Evolutionary conservation across 805 yeast genomes (phyloP), one percentile per base, ranked within the genome.

Genomic region (Lipomyces lipofer): DNA sequence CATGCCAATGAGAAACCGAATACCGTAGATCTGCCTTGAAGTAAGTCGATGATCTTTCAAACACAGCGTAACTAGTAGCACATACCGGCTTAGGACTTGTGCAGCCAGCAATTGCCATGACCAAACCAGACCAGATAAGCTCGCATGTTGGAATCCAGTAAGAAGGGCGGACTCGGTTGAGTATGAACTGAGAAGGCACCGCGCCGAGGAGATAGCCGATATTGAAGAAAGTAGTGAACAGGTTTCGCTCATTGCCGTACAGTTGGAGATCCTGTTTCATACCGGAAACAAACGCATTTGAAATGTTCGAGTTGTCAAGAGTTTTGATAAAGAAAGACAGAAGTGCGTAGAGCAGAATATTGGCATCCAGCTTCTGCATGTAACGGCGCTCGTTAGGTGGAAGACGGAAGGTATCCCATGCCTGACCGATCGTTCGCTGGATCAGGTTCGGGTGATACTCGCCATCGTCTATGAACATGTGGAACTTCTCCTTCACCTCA

Each of bases 281-380:
- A 25, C 86, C 85, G 12, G 85, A 78, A 35, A 83, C 82, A 65
- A 83, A 85, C 1, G 89, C 89, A 64, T 84, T 82, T 52, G 77
- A 76, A 53, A 81, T 71, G 66, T 84, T 85, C 36, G 80, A 73
- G 49, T 76, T 76, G 64, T 84, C 88, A 46, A 85, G 72, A 50
- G 82, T 81, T 64, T 81, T 82, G 46, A 74, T 73, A 65, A 75
- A 74, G 64, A 70, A 74, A 4, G 76, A 69, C 24, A 65, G 49
- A 48, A 72, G 69, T n/a, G 68, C 64, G 40, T 71, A 72, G 4
- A 64, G 52, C 39, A 72, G 64, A 28, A 72, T 52, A 36, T 65
- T 57, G 53, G 67, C 64, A 54, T 72, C 76, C 7, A 72, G 64
- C 55, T 73, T 73, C 53, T 71, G 56, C 42, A 72, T 54, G 17